Evolutionary conservation across 2,329 filamentous ascomycete species (phyloP).

Genomic region (Fusarium sp.): DNA sequence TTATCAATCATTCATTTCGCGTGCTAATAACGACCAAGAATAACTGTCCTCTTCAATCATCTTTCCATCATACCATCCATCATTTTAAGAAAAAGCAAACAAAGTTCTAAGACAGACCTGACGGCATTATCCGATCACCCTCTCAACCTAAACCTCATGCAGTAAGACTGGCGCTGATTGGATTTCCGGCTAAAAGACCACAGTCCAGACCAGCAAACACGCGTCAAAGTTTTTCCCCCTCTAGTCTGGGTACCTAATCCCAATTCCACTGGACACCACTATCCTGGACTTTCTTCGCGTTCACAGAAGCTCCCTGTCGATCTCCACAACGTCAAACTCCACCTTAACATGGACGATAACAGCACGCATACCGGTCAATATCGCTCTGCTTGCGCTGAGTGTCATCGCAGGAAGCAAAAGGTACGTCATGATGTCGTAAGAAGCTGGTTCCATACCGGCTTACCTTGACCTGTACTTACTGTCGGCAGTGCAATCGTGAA

Average conservation of each 20-base stretch:
- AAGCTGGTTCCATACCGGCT: neutral
- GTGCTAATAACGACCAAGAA: neutral
- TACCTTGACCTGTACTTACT: slow-evolving; percentile 14
- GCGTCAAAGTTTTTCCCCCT: slow-evolving; percentile 38
- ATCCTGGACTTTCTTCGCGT: slow-evolving; percentile 25
- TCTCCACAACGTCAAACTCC: slow-evolving; percentile 43
- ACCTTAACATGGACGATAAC: slow-evolving; percentile 52
- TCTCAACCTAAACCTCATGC: neutral
- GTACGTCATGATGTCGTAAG: slow-evolving; percentile 34
- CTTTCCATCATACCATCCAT: neutral
- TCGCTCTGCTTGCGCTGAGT: slow-evolving; percentile 57
- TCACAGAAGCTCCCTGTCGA: slow-evolving; percentile 29
- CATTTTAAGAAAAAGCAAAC: neutral
- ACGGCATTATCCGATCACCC: neutral
- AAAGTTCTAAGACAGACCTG: neutral
- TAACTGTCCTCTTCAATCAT: neutral
- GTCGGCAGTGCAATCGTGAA: slow-evolving; percentile 51
- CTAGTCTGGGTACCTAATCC: neutral
- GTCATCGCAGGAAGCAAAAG: slow-evolving; percentile 55
- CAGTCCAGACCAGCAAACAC: slow-evolving; percentile 5
- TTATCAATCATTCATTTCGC: neutral
- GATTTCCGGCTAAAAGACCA: neutral
- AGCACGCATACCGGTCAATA: slow-evolving; percentile 54
- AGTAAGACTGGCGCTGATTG: neutral
- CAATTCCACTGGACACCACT: neutral